These are phyloP conservation scores for Talaromyces sp. DNA, from an alignment of 2,329 filamentous ascomycete genomes.

Conservation along the genomic window DNA sequence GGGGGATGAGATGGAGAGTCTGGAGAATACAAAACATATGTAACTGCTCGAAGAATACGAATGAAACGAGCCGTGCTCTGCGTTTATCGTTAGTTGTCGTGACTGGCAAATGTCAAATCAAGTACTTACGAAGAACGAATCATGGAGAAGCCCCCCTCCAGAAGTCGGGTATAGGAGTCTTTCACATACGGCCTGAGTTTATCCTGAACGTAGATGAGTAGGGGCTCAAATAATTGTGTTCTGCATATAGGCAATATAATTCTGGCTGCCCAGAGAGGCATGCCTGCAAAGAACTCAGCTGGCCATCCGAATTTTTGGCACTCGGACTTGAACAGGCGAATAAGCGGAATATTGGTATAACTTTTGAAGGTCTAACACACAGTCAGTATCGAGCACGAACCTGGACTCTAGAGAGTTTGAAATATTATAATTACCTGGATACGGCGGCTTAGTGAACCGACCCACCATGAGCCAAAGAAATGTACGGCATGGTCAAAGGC, in stretches of 20 bases:
- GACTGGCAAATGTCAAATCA: neutral
- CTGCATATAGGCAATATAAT: constrained; percentile 37
- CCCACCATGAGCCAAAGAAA: constrained; percentile 44
- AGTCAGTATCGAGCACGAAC: neutral
- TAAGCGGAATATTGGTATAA: constrained; percentile 36
- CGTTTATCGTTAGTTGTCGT: constrained; percentile 18
- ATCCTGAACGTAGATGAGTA: constrained; percentile 30
- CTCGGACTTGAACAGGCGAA: constrained; percentile 37
- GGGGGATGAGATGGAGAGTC: constrained; percentile 39
- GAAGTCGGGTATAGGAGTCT: constrained; percentile 21
- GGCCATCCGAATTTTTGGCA: constrained; percentile 31
- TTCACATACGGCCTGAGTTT: constrained; percentile 12
- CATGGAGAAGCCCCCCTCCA: constrained; percentile 3
- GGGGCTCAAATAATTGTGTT: constrained; percentile 36
- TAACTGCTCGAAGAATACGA: constrained; percentile 39
- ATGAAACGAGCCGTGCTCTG: constrained; percentile 35
- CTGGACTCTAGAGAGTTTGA: neutral
- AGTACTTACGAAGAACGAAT: constrained; percentile 13
- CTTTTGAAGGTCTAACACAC: constrained; percentile 35
- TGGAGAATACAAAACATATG: constrained; percentile 45
- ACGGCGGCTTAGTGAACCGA: constrained; percentile 35
- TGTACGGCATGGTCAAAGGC: constrained; percentile 40
- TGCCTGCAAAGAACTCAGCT: constrained; percentile 41
- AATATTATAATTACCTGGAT: constrained; percentile 34
- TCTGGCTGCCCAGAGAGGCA: constrained; percentile 39